Base-by-base conservation (phyloP, 2,329 filamentous ascomycete species). In the Hypoxylon sp. region DNA sequence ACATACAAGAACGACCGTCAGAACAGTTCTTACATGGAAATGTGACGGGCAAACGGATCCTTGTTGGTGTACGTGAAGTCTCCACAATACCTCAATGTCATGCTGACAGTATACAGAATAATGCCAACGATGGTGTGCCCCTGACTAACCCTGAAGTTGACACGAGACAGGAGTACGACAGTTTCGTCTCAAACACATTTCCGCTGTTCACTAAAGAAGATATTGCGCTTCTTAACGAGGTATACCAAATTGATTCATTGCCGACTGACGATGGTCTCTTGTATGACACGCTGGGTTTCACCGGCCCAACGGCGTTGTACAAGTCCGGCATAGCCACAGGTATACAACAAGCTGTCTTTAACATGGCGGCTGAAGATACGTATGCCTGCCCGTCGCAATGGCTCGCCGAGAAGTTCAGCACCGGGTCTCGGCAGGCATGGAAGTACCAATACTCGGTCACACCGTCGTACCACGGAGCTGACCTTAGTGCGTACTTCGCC, bases 311-410 rank as follows among this genome's bases (percentile, higher is more conserved):
- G 0, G 83, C 84, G 0, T 68, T 86, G 29, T 84, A 83, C 48
- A 78, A 84, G 53, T 83, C 81, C 42, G 78, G 78, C 6, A 78
- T 83, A 11, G 83, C 78, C 0, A 83, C 81, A 1, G 84, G 84
- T 8, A 82, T 84, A 59, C 84, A 86, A 64, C 83, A 86, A 66
- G 79, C 82, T 8, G 83, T 81, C 4, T 75, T 80, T 63, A 81
- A 85, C 70, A 80, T 87, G 51, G 83, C 81, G 44, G 83, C 81
- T 31, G 84, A 87, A 76, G 81, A 80, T 1, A 84, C 83, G 1
- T 86, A 86, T 61, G 78, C 82, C 44, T 87, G 84, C 67, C 83
- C 84, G 0, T 80, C 81, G 0, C 85, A 86, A 74, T 87, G 83
- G 84, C 75, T 85, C 51, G 80, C 81, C 10, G 78, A 82, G 48